Evolutionary conservation across 192 early-diverging fungal species (phyloP), one percentile per base, ranked within the genome.

Genomic region (Chytriomyces sp.): DNA sequence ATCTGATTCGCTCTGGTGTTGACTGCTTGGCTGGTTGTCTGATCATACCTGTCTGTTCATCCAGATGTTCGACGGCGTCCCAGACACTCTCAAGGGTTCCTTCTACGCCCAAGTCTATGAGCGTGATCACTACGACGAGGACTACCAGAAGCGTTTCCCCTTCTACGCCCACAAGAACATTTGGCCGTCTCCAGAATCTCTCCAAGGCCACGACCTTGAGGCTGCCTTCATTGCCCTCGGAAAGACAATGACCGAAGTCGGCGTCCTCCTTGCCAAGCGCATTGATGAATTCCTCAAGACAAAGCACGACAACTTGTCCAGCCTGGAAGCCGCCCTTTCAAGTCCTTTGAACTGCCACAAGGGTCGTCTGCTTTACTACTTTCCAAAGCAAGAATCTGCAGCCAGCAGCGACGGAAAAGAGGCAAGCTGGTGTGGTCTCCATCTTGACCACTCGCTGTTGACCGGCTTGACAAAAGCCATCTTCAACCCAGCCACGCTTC

Each of bases 371-470:
- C 74, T 92, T 23, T 90, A 92, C 76, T 92, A 92, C 73, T 92
- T 86, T 77, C 89, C 91, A 0, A 77, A 86, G 18, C 59, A 53
- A 16, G 72, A 80, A 48, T 67, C 67, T 20, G 80, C 69, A 7
- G 60, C 48, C 4, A n/a, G 61, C 5, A 60, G 80, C 77, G 75
- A 75, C 47, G 65, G 47, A 24, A 78, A 77, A 24, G 84, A 84
- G 71, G 91, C 87, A 69, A 86, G 86, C 7, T 91, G 90, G 91
- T 91, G 91, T 48, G 91, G 91, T 16, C 85, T 89, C 84, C 91
- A 92, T 69, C 50, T 90, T 18, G 91, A 92, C 64, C 90, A 92
- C 68, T 86, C 82, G 7, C 82, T 83, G 2, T 79, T 92, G 57
- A 92, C 91, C 13, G 89, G 87, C 7, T 75, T 92, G 46, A 92